These are phyloP conservation scores for Amanita subjunquillea DNA, from an alignment of 768 basidiomycete species.

Conservation along the genomic window DNA sequence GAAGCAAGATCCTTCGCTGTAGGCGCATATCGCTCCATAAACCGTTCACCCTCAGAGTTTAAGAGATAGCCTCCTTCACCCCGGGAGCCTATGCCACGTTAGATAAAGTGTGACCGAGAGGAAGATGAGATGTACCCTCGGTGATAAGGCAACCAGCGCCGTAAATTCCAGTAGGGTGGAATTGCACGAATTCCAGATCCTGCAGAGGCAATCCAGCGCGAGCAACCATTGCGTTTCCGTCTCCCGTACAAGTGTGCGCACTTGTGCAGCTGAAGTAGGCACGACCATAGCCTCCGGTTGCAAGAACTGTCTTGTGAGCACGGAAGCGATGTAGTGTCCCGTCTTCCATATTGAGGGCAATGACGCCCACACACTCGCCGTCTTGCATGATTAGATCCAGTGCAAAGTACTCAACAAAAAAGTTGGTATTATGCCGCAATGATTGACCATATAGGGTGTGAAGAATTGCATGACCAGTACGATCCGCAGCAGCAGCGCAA, in stretches of 20 bases:
- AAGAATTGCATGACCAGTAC: conserved; percentile 95
- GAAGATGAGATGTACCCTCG: conserved; percentile 48
- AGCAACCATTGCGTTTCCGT: conserved; percentile 97
- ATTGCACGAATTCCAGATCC: conserved; percentile 98
- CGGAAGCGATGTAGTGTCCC: conserved; percentile 98
- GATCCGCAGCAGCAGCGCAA: conserved; percentile 96
- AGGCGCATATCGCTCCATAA: conserved; percentile 99
- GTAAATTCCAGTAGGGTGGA: conserved; percentile 99
- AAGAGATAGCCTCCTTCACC: conserved; percentile 98
- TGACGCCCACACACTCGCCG: conserved; percentile 98
- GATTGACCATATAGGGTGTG: conserved; percentile 99
- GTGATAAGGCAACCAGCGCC: conserved; percentile 99
- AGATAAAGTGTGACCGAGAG: not conserved
- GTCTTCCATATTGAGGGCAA: conserved; percentile 99
- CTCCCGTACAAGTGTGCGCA: conserved; percentile 98
- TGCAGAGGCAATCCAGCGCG: conserved; percentile 95
- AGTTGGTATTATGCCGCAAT: conserved; percentile 97
- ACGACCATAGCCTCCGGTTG: conserved; percentile 97
- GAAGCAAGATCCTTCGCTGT: conserved; percentile 99
- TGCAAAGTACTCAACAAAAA: conserved; percentile 99
- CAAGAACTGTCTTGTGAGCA: conserved; percentile 95
- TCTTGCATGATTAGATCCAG: conserved; percentile 98
- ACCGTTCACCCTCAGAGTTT: conserved; percentile 97
- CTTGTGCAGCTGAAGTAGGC: conserved; percentile 98
- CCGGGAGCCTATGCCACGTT: conserved; percentile 63